Evolutionary conservation across 805 yeast genomes (phyloP), one percentile per base, ranked within the genome.

Genomic region (Hemisphaericaspora nanyangensis): DNA sequence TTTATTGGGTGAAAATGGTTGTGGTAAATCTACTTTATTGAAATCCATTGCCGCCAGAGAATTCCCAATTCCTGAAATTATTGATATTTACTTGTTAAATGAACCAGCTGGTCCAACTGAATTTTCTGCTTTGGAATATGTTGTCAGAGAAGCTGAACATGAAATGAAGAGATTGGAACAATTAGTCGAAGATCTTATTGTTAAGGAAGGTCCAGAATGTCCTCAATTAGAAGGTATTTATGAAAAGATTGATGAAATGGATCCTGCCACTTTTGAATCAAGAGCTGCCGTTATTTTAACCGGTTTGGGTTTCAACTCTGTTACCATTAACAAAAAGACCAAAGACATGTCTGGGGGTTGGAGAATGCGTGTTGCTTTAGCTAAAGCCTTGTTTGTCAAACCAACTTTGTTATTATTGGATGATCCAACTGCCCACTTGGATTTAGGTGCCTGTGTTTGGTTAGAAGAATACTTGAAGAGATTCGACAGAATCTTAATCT

Each of bases 311-410:
- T 93, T 93, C 82, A 86, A 85, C 68, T 58, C 84, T 41, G 68
- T 69, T 50, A 91, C 98, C 41, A 91, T 93, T 58, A 75, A 77
- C 61, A 93, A 93, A 78, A 84, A 82, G 70, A 93, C 99, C 57
- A 90, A 88, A 69, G 98, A 93, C 61, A 93, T 93, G 99, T 88
- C 97, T 60, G 99, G 99, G 79, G 99, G 99, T 64, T 93, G 99
- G 99, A 89, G 89, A 76, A 93, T 93, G 99, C 88, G 99, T 73
- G 99, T 93, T 46, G 98, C 99, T 32, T 76, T 93, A 47, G 96
- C 96, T 45, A 93, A 93, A 70, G 99, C 99, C 22, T 76, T 93
- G 54, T 93, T 93, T 74, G 98, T 93, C 51, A 91, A 93, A 75
- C 99, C 99, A 60, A 90, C 98, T 37, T 71, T 93, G 54, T 74